Conservation (phyloP, 768 basidiomycete genomes). For the Suillus cothurnatus region DNA sequence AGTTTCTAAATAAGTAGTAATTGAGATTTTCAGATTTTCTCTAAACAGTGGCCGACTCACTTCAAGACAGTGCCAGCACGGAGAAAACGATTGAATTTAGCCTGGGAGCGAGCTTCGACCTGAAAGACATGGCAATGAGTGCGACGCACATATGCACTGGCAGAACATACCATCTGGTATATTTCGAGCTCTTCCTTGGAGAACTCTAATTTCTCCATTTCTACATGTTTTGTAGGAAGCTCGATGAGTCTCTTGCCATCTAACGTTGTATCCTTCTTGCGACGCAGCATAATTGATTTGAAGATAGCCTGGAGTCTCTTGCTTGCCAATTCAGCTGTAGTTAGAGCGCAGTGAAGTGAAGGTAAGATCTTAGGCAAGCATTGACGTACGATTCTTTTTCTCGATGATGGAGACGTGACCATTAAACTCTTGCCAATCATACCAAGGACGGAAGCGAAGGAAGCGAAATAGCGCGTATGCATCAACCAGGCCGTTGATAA, state of each 20-base stretch:
- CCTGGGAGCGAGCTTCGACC: conserved; percentile 57
- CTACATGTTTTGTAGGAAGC: conserved; percentile 57
- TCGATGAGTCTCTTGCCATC: conserved; percentile 72
- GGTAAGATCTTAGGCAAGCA: neutral
- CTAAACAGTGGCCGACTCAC: conserved; percentile 29
- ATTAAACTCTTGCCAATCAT: conserved; percentile 46
- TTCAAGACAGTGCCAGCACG: conserved; percentile 69
- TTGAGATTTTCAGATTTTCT: neutral
- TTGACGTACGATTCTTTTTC: conserved; percentile 52
- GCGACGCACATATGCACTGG: neutral
- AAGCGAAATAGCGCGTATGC: conserved; percentile 49
- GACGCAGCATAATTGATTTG: conserved; percentile 52
- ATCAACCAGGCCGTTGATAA: conserved; percentile 63
- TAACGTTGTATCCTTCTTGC: conserved; percentile 63
- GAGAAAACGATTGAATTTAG: conserved; percentile 64
- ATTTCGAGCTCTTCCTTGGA: conserved; percentile 62
- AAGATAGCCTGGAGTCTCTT: conserved; percentile 62
- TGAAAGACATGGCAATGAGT: conserved; percentile 16
- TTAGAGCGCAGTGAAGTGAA: conserved; percentile 11
- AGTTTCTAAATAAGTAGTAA: conserved; percentile 42
- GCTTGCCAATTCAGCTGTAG: conserved; percentile 52
- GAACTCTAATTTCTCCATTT: conserved; percentile 57
- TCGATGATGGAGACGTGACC: conserved; percentile 34
- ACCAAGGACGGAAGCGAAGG: conserved; percentile 39
- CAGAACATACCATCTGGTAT: conserved; percentile 50